These are phyloP conservation scores for Blastocystis sp. DNA, from an alignment of 352 stramenopile genomes.

Conservation along the genomic window DNA sequence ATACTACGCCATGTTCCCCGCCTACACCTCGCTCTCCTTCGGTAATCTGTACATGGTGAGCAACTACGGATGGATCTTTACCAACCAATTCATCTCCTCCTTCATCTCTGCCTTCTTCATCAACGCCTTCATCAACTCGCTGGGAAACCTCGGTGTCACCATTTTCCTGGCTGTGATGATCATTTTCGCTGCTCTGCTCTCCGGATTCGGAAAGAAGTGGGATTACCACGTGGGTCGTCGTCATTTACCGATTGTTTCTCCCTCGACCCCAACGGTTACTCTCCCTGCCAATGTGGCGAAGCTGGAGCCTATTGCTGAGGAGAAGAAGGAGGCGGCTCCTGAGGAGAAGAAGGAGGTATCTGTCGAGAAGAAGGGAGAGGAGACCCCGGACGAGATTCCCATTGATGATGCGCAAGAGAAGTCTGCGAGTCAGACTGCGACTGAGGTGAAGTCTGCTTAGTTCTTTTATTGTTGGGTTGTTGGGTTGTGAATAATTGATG, in stretches of 20 bases:
- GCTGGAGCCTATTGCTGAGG: background rate
- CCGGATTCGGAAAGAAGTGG: constrained; percentile 54
- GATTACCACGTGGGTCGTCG: constrained; percentile 48
- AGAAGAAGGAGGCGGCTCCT: background rate
- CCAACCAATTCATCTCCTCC: constrained; percentile 53
- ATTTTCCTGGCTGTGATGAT: constrained; percentile 26
- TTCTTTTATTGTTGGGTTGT: background rate
- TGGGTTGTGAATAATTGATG: too few relatives aligned
- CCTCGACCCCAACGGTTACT: background rate
- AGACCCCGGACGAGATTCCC: background rate
- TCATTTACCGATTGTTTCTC: background rate
- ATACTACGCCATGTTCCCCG: constrained; percentile 55
- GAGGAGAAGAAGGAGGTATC: background rate
- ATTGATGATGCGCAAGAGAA: background rate
- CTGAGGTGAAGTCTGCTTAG: background rate
- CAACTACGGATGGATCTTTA: constrained; percentile 57
- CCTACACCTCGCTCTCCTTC: constrained; percentile 52
- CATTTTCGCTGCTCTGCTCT: background rate
- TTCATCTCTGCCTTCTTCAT: constrained; percentile 53
- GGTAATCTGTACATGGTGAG: constrained; percentile 34
- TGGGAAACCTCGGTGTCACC: constrained; percentile 42
- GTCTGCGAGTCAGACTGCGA: background rate
- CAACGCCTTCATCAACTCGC: constrained; percentile 31
- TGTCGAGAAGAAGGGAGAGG: background rate
- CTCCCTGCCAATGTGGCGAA: constrained; percentile 19